Base-by-base conservation (phyloP, 192 early-diverging fungal genomes). In the Phlyctochytrium bullatum region DNA sequence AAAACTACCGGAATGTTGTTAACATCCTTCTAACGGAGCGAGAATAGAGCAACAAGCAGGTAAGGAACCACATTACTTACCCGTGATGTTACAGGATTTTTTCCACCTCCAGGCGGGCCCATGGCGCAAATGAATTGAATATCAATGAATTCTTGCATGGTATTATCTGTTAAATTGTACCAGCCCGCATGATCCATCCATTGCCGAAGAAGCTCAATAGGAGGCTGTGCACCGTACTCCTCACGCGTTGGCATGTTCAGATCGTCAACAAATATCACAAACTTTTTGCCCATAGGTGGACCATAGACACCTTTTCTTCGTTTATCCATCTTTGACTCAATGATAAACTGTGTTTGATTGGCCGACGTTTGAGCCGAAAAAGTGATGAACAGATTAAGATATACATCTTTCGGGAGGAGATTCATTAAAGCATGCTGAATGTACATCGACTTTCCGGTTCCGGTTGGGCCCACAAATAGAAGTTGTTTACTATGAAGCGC, bases 121-220 rank as follows among this genome's bases (percentile, higher is more conserved):
- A 86, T 86, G 2, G 84, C 84, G 12, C 75, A 74, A 52, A 86
- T 71, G 69, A 85, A 86, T 61, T 86, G 84, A 54, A 86, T 85
- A 52, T 81, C 84, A 14, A 83, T 67, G 40, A 86, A 75, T 52
- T 84, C 80, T 66, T 82, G 73, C 77, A 76, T 77, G 2, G 67
- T 40, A 47, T 78, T 83, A 58, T 85, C 80, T 25, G 54, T 36
- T 23, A 82, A 65, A 47, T 86, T 86, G 68, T 86, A 86, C 84
- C 84, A 86, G 51, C 84, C 84, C n/a, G 65, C 73, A 57, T 85
- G 81, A 36, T 86, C 84, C 84, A 86, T 86, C 82, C 83, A 86
- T 72, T 86, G 84, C 30, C 84, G 28, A 24, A 86, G 56, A 32
- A 86, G 64, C 64, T 86, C 84, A 36, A 86, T 86, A n/a, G 84